Conservation (phyloP, 345 rosid genomes). For the Arabidopsis suecica region DNA sequence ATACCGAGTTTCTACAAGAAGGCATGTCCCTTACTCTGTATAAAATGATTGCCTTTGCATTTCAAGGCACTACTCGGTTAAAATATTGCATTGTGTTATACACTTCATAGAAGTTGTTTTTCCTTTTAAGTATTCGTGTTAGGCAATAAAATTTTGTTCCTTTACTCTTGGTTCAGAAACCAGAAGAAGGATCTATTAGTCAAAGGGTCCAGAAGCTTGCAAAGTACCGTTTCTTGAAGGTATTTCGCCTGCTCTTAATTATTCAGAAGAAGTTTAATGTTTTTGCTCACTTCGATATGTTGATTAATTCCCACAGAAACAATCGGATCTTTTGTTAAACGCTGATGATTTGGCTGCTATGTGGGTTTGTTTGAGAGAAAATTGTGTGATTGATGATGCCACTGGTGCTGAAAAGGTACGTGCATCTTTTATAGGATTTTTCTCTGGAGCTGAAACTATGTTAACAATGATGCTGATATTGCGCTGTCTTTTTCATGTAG, state of each 20-base stretch:
- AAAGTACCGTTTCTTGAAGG: slow-evolving; percentile 92
- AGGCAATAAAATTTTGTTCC: neutral
- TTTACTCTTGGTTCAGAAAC: slow-evolving; percentile 72
- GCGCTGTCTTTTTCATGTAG: slow-evolving; percentile 48
- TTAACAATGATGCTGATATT: slow-evolving; percentile 30
- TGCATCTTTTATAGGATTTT: neutral
- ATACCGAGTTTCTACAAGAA: slow-evolving; percentile 96
- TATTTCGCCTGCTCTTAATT: slow-evolving; percentile 24
- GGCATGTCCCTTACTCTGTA: slow-evolving; percentile 54
- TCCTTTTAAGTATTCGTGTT: neutral
- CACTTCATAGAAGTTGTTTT: neutral
- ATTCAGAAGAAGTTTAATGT: slow-evolving; percentile 8
- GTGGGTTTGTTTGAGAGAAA: slow-evolving; percentile 99
- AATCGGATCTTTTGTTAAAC: slow-evolving; percentile 91
- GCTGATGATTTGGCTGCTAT: slow-evolving; percentile 98
- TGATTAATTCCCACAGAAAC: slow-evolving; percentile 70
- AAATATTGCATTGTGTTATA: neutral
- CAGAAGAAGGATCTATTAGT: slow-evolving; percentile 97
- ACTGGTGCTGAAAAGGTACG: slow-evolving; percentile 99
- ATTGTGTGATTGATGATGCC: slow-evolving; percentile 97
- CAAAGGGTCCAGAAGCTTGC: slow-evolving; percentile 94
- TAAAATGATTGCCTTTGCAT: slow-evolving; percentile 11
- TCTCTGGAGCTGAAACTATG: slow-evolving; percentile 15
- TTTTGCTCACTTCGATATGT: slow-evolving; percentile 9
- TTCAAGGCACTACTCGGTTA: neutral